Conservation (phyloP, 345 rosid species). For the Lagerstroemia speciosa region DNA sequence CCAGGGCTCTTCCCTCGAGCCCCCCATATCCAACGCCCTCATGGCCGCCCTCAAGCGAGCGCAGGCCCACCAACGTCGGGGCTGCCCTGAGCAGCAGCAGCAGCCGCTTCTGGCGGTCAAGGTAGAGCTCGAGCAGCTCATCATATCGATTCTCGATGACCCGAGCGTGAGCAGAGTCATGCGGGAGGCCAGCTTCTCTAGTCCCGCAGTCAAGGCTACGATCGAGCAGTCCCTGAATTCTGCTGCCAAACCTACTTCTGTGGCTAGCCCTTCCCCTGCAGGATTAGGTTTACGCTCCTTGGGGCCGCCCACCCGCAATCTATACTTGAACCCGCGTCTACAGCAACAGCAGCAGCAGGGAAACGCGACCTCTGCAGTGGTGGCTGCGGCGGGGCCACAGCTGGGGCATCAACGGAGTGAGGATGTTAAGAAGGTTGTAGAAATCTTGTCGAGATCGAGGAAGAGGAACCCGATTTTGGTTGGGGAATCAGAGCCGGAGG, state of each 20-base stretch:
- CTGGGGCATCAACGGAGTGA: constrained; percentile 44
- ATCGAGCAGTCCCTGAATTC: constrained; percentile 75
- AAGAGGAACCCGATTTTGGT: constrained; percentile 87
- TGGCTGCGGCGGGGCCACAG: constrained; percentile 36
- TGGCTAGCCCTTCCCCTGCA: constrained; percentile 24
- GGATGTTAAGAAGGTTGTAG: constrained; percentile 56
- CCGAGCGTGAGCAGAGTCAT: constrained; percentile 95
- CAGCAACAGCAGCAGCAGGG: constrained; percentile 27
- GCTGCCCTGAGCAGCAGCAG: constrained; percentile 98
- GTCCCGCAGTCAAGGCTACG: constrained; percentile 85
- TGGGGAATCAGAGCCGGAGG: constrained; percentile 70
- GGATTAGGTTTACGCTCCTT: constrained; percentile 62
- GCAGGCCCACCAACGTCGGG: constrained; percentile 96
- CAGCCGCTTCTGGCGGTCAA: constrained; percentile 91
- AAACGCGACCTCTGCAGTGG: constrained; percentile 14
- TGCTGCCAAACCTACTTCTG: constrained; percentile 16
- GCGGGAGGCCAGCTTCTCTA: constrained; percentile 97
- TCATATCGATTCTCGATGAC: constrained; percentile 93
- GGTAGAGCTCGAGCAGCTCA: constrained; percentile 94
- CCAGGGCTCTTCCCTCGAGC: constrained; percentile 42
- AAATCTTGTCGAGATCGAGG: constrained; percentile 48
- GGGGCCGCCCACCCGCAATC: constrained; percentile 27
- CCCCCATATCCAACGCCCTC: constrained; percentile 88
- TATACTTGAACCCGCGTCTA: constrained; percentile 72
- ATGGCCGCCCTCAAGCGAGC: constrained; percentile 98